Percentiles rank a stretch among this genome's conserved stretches.
Evolutionary conservation across 169 alveolate species (phyloP).

Genomic region (Prorocentrum cordatum): DNA sequence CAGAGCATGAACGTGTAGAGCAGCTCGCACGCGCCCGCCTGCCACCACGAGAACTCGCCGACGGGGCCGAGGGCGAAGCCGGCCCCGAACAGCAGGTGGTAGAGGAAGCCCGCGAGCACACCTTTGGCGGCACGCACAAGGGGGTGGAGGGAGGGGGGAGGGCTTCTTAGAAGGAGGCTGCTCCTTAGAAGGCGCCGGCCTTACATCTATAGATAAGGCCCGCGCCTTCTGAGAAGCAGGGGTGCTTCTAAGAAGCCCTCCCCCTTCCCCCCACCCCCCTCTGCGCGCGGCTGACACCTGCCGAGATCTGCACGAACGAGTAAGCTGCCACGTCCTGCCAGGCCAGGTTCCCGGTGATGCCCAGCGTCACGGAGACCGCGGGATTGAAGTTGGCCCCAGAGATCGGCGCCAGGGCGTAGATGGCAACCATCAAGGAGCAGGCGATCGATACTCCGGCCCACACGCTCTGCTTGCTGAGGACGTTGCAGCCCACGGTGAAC

Average conservation of each 20-base stretch:
- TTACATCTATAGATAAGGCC: no score
- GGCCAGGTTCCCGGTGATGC: constrained; percentile 13
- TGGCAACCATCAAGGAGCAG: constrained; percentile 16
- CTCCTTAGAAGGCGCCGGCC: no score
- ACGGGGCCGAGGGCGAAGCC: constrained; percentile 29
- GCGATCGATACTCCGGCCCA: constrained; percentile 24
- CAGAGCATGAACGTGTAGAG: constrained; percentile 58
- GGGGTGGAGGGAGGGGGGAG: no score
- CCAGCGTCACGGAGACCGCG: constrained; percentile 21
- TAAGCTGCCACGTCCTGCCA: no score
- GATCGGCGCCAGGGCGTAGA: constrained; percentile 26
- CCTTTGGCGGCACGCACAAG: no score
- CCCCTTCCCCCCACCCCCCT: no score
- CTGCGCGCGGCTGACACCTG: no score
- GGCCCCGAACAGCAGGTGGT: constrained; percentile 23
- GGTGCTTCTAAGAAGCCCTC: no score
- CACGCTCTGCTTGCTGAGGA: background rate
- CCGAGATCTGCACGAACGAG: no score
- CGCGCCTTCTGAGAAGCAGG: no score
- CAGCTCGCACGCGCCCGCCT: constrained; percentile 46
- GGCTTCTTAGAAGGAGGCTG: no score
- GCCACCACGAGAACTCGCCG: constrained; percentile 36
- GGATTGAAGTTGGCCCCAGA: constrained; percentile 29
- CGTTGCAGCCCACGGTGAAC: constrained; percentile 23
- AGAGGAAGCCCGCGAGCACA: constrained; percentile 14